Evolutionary conservation across 805 yeast genomes (phyloP).

Genomic region (Saccharomycopsis amapae): DNA sequence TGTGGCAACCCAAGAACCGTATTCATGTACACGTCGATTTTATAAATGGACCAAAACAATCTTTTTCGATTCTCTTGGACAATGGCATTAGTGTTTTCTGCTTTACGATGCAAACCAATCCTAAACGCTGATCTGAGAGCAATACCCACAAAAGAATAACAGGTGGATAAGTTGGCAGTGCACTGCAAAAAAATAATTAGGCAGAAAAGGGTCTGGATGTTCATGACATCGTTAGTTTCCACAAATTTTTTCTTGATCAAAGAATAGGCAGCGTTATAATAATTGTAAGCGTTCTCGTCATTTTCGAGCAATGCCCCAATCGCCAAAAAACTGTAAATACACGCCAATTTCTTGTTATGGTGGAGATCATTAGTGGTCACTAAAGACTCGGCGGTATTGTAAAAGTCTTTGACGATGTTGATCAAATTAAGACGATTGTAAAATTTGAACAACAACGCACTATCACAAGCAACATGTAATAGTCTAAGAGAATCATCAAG

Average conservation of each 20-base stretch:
- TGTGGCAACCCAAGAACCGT: conserved; percentile 83
- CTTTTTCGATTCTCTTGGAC: conserved; percentile 80
- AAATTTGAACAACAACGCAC: conserved; percentile 79
- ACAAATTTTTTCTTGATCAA: conserved; percentile 17
- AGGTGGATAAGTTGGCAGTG: conserved; percentile 78
- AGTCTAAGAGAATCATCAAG: conserved; percentile 64
- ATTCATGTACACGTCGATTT: conserved; percentile 84
- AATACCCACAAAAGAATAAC: conserved; percentile 84
- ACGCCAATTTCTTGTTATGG: conserved; percentile 52
- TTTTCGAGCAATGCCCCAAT: conserved; percentile 67
- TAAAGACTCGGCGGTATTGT: not conserved
- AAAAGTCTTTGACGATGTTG: conserved; percentile 16
- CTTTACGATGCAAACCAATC: conserved; percentile 75
- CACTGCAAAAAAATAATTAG: conserved; percentile 80
- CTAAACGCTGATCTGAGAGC: conserved; percentile 77
- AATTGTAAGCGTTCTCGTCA: conserved; percentile 19
- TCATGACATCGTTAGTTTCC: conserved; percentile 20
- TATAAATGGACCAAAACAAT: conserved; percentile 82
- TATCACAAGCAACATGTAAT: conserved; percentile 72
- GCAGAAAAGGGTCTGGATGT: conserved; percentile 59
- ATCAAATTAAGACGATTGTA: conserved; percentile 50
- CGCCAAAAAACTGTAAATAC: conserved; percentile 81
- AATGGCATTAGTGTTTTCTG: conserved; percentile 59
- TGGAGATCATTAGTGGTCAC: conserved; percentile 2
- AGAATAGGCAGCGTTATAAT: conserved; percentile 20